phyloP scores from a whole-genome alignment of 179 eudicot species.

The Actinidia polygama region DNA sequence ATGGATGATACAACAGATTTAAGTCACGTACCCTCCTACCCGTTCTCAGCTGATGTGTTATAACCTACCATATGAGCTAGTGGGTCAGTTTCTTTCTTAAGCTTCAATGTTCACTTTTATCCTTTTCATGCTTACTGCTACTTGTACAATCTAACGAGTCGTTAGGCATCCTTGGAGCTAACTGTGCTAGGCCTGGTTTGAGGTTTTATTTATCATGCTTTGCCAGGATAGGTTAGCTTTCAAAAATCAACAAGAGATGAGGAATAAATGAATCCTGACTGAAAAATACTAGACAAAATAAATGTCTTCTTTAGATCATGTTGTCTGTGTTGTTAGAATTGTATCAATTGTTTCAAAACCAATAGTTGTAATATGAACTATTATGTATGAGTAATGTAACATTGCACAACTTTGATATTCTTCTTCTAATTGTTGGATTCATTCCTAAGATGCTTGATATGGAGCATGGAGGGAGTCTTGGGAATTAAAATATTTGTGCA shows the following conservation, averaged over 20 bases:
- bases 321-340: conserved; percentile 6
- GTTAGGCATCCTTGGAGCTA: not conserved
- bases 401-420: too few species aligned
- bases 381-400: not conserved
- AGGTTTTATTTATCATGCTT: not conserved
- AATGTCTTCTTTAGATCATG: not conserved
- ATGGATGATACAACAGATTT: conserved; percentile 36
- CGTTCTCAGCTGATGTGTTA: conserved; percentile 35
- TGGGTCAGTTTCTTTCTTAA: not conserved
- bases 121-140: not conserved
- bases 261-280: not conserved
- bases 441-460: too few species aligned
- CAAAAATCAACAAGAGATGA: not conserved
- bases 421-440: too few species aligned
- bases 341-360: not conserved
- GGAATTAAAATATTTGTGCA: too few species aligned
- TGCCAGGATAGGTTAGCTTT: conserved; percentile 6
- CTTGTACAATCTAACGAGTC: not conserved
- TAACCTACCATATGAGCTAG: not conserved
- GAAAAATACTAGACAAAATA: not conserved
- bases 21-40: conserved; percentile 27
- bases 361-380: not conserved
- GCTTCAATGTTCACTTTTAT: not conserved
- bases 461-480: too few species aligned
- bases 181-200: not conserved